Evolutionary conservation across 2,329 filamentous ascomycete species (phyloP), one percentile per base, ranked within the genome.

Genomic region (Laburnicola sp.): DNA sequence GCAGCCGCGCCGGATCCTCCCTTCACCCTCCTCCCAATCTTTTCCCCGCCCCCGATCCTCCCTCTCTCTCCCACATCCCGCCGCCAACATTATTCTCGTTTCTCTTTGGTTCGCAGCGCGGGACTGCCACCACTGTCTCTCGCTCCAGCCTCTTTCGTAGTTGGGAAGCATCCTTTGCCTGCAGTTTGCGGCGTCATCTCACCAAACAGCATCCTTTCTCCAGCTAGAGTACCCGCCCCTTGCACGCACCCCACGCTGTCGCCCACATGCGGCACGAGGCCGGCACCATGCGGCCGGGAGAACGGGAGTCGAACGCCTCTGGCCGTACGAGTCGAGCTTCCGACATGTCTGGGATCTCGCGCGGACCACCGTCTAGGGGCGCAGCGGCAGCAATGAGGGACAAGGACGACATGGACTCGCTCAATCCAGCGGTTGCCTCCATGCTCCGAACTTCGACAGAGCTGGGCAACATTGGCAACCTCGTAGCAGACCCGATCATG

Each of bases 401-500:
- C n/a, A n/a, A 50, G 51, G 62, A 66, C 27, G 64, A 70, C 54
- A 65, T 61, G 53, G 65, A 65, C 44, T 68, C 65, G 46, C 68
- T 70, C 49, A 53, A 50, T 3, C 73, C 74, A 25, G 76, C 74
- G 32, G 72, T 80, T 53, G 68, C 76, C 65, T 77, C 75, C 55
- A 80, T 80, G 78, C 75, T 80, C 48, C 75, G 75, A 51, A 79
- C 76, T 8, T 74, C 74, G 6, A 80, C 76, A 1, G 78, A 80
- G 59, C 73, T 77, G 42, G 76, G 77, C 44, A 74, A 78, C 53
- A 66, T 80, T 41, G 75, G 70, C 8, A 63, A 70, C 26, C 63
- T 78, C 16, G 69, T 68, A 4, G 71, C 72, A 45, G 59, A 66
- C 61, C 66, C 65, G 32, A 67, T 72, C 27, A 60, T 77, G 46